Evolutionary conservation across 139 green algal species (phyloP).

Genomic region (Tetraselmis chui): DNA sequence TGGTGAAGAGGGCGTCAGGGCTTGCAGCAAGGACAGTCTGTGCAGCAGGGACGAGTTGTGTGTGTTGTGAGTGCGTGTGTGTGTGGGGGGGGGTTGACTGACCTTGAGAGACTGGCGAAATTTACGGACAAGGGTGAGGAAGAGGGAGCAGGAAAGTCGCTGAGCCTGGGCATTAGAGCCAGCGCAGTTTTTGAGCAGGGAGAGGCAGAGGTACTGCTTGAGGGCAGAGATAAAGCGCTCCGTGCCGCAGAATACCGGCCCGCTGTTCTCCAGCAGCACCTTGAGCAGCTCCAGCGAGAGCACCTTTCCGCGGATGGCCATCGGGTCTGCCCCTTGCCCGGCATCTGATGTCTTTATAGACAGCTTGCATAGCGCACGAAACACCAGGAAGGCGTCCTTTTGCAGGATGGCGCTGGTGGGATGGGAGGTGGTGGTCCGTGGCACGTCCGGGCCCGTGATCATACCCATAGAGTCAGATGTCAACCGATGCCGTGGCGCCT

Average conservation of each 20-base stretch:
- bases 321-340: constrained; percentile 47
- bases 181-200: constrained; percentile 88
- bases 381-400: constrained; percentile 94
- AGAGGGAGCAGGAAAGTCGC: constrained; percentile 81
- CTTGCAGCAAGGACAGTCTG: too few species aligned
- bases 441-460: constrained; percentile 4
- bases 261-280: constrained; percentile 91
- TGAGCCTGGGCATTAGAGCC: constrained; percentile 42
- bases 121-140: constrained; percentile 73
- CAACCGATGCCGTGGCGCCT: not conserved
- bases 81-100: not conserved
- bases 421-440: constrained; percentile 2
- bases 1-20: too few species aligned
- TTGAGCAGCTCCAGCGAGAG: constrained; percentile 95
- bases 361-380: constrained; percentile 95
- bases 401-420: constrained; percentile 40
- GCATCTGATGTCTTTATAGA: constrained; percentile 68
- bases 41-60: too few species aligned
- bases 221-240: constrained; percentile 82
- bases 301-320: constrained; percentile 65
- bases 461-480: not conserved
- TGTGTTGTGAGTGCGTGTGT: too few species aligned
- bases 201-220: constrained; percentile 92
- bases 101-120: constrained; percentile 84
- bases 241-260: constrained; percentile 63